These are phyloP conservation scores for Glutinoglossum americanum DNA, from an alignment of 495 filamentous ascomycete genomes.

Conservation along the genomic window DNA sequence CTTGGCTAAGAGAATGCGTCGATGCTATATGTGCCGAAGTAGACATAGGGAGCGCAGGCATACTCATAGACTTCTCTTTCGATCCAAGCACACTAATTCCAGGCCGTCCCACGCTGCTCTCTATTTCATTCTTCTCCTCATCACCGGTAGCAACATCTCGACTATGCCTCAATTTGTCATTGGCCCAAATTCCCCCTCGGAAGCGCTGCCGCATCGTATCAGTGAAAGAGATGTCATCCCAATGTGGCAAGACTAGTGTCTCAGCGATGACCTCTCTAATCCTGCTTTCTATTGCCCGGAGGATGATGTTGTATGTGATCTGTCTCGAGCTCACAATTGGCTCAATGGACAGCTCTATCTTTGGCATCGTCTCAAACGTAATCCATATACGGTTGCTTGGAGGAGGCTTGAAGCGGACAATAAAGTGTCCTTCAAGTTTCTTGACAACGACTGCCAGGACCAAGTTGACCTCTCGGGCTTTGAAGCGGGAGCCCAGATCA, in stretches of 20 bases:
- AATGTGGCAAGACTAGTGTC: slow-evolving; percentile 81
- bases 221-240: slow-evolving; percentile 85
- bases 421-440: slow-evolving; percentile 62
- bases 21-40: slow-evolving; percentile 11
- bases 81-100: slow-evolving; percentile 18
- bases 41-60: slow-evolving; percentile 20
- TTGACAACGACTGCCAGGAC: slow-evolving; percentile 71
- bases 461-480: slow-evolving; percentile 70
- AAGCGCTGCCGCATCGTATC: slow-evolving; percentile 52
- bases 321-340: slow-evolving; percentile 89
- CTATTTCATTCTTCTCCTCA: slow-evolving; percentile 15
- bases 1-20: neutral
- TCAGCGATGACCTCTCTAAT: slow-evolving; percentile 87
- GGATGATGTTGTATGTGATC: slow-evolving; percentile 79
- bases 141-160: slow-evolving; percentile 32
- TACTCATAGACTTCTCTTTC: slow-evolving; percentile 38
- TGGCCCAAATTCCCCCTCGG: slow-evolving; percentile 70
- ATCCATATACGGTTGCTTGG: slow-evolving; percentile 92
- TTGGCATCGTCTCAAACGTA: slow-evolving; percentile 76
- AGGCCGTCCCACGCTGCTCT: slow-evolving; percentile 13
- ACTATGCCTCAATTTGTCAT: slow-evolving; percentile 22
- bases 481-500: slow-evolving; percentile 74
- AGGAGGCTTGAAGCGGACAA: slow-evolving; percentile 79
- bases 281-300: slow-evolving; percentile 79
- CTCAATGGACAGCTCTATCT: slow-evolving; percentile 78